These are phyloP conservation scores for Lepidium africanum DNA, from an alignment of 345 rosid genomes.

Conservation along the genomic window DNA sequence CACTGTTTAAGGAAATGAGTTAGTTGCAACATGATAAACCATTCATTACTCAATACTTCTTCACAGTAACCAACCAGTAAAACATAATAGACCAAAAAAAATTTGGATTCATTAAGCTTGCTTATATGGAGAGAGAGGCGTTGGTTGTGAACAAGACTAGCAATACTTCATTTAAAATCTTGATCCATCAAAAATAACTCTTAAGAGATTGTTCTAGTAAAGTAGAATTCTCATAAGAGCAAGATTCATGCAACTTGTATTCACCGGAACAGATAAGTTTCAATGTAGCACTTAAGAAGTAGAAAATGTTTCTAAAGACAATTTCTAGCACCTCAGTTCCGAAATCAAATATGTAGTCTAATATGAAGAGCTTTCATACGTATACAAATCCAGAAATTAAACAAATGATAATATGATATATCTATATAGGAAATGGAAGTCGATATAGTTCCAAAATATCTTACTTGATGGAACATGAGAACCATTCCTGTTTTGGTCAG, in stretches of 20 bases:
- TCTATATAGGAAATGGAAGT: not conserved
- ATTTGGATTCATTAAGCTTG: not conserved
- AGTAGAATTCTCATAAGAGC: not conserved
- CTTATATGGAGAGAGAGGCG: not conserved
- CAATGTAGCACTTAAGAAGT: too few species aligned
- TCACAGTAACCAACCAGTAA: not conserved
- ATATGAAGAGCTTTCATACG: not conserved
- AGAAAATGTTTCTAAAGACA: not conserved
- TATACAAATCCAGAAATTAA: not conserved
- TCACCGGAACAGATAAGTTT: too few species aligned
- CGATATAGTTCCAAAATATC: not conserved
- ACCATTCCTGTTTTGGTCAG: constrained; percentile 55
- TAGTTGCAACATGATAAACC: constrained; percentile 9
- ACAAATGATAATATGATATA: not conserved
- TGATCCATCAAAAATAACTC: not conserved
- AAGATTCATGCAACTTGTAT: not conserved
- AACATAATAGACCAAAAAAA: not conserved
- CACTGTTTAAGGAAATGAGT: constrained; percentile 34
- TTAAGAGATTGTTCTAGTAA: not conserved
- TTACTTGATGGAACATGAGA: constrained; percentile 57
- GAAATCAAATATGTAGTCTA: not conserved
- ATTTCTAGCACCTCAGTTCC: not conserved
- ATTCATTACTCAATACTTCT: not conserved
- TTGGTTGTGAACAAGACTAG: not conserved
- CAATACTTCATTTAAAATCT: not conserved